Evolutionary conservation across 2,329 filamentous ascomycete genomes (phyloP).

Genomic region (Dactylellina leptospora): DNA sequence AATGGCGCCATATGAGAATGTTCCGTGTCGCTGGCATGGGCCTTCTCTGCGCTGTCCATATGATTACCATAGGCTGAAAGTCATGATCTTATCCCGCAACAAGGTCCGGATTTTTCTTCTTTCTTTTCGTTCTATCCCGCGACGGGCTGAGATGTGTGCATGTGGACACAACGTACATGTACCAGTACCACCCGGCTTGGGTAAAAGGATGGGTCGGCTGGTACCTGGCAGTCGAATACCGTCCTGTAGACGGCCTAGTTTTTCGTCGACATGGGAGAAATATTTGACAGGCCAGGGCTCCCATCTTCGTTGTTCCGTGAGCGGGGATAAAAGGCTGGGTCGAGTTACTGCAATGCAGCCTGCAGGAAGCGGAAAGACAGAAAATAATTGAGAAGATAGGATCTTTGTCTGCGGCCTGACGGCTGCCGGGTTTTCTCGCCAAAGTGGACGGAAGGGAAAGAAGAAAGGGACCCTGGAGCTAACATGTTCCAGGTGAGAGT

Average conservation of each 20-base stretch:
- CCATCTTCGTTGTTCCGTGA: conserved; percentile 21
- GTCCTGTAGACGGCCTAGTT: conserved; percentile 15
- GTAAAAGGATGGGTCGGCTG: neutral
- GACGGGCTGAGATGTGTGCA: neutral
- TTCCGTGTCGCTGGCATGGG: conserved; percentile 5
- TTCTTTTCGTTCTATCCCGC: neutral
- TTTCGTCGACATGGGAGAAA: conserved; percentile 14
- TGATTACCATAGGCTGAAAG: conserved; percentile 3
- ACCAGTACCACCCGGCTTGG: neutral
- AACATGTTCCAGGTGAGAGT: neutral
- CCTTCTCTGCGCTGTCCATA: conserved; percentile 8
- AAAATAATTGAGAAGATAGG: neutral
- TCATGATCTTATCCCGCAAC: neutral
- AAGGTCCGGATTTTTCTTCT: conserved; percentile 1
- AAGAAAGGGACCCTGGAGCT: neutral
- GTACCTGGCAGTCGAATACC: conserved; percentile 12
- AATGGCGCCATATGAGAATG: conserved; percentile 13
- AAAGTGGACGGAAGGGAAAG: neutral
- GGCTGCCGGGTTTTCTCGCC: neutral
- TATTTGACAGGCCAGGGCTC: conserved; percentile 47
- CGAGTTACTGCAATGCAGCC: conserved; percentile 2
- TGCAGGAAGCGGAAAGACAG: conserved; percentile 16
- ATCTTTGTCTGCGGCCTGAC: neutral
- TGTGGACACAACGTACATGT: conserved; percentile 3
- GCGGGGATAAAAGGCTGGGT: conserved; percentile 14